Evolutionary conservation across 768 basidiomycete genomes (phyloP).

Genomic region (Rhodotorula graminis): DNA sequence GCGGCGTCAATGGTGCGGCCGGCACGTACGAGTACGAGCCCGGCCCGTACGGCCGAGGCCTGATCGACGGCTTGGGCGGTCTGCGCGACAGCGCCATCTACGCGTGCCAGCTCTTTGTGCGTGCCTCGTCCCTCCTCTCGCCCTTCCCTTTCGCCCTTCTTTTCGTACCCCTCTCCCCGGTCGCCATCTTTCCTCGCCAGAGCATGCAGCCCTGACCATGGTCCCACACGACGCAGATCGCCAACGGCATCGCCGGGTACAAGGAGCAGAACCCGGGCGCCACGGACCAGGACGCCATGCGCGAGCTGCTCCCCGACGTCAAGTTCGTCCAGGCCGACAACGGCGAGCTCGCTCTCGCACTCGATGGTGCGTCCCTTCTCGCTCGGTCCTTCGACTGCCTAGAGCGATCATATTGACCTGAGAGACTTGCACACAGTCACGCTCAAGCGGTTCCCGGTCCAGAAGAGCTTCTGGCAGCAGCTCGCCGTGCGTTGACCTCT

Average conservation of each 20-base stretch:
- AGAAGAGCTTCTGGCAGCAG: conserved; percentile 40
- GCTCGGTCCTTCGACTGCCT: too few species aligned
- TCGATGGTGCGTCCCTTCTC: conserved; percentile 33
- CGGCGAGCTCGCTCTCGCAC: conserved; percentile 34
- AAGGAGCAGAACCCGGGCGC: conserved; percentile 38
- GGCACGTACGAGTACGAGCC: conserved; percentile 18
- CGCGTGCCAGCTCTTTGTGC: conserved; percentile 39
- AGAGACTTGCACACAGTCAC: conserved; percentile 13
- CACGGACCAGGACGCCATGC: conserved; percentile 32
- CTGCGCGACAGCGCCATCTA: conserved; percentile 39
- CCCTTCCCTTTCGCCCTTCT: too few species aligned
- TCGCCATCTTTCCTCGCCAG: neutral
- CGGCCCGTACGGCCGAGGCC: conserved; percentile 38
- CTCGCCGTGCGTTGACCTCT: conserved; percentile 4
- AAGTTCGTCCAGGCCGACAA: conserved; percentile 22
- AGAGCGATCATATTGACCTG: too few species aligned
- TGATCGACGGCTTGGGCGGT: conserved; percentile 41
- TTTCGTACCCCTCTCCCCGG: too few species aligned
- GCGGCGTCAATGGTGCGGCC: conserved; percentile 14
- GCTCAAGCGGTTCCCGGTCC: conserved; percentile 40
- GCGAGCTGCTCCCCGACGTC: conserved; percentile 34
- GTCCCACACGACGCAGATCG: conserved; percentile 2
- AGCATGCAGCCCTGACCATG: neutral
- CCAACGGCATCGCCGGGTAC: conserved; percentile 33
- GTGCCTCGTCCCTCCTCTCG: neutral